Evolutionary conservation across 306 rosid genomes (phyloP), one percentile per base, ranked within the genome.

Genomic region (Dicorynia guianensis): DNA sequence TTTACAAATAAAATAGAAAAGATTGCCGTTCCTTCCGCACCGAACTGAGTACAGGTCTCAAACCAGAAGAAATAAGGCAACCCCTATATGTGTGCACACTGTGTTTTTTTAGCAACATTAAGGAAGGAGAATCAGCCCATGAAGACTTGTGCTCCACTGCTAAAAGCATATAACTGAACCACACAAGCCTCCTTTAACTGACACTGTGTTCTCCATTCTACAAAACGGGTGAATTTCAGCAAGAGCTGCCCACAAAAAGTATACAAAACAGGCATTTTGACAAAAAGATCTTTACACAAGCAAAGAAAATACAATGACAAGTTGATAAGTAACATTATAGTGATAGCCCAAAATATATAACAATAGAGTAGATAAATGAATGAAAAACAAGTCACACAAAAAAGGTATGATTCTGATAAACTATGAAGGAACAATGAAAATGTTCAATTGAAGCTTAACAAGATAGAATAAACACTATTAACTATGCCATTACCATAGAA

Each of bases 1-100:
- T 46, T 57, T 33, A 67, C 8, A 13, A n/a, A 36, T 14, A 4
- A 42, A 53, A 74, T 8, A 83, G 57, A 35, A 17, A 64, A 39
- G 19, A 25, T 19, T 30, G 36, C 15, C 49, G 43, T n/a, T 55
- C 33, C 35, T 25, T 64, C 5, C 7, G 38, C 7, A 64, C 71
- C 61, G 11, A 13, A 59, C 6, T 2, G 65, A 18, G 50, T 35
- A 40, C 3, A 17, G 65, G 52, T 40, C 15, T 43, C 20, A 39
- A 47, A 44, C 8, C n/a, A 57, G 10, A 10, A 35, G 19, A 35
- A 49, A 15, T 44, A 33, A 35, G 25, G 40, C 39, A 52, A 4
- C 39, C 34, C 39, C 34, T 35, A 46, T 44, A 18, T 36, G 0
- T 43, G n/a, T 11, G 30, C 35, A 56, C 19, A n/a, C 12, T n/a